Base-by-base conservation (phyloP, 345 rosid species). In the Diplotaxis tenuifolia region DNA sequence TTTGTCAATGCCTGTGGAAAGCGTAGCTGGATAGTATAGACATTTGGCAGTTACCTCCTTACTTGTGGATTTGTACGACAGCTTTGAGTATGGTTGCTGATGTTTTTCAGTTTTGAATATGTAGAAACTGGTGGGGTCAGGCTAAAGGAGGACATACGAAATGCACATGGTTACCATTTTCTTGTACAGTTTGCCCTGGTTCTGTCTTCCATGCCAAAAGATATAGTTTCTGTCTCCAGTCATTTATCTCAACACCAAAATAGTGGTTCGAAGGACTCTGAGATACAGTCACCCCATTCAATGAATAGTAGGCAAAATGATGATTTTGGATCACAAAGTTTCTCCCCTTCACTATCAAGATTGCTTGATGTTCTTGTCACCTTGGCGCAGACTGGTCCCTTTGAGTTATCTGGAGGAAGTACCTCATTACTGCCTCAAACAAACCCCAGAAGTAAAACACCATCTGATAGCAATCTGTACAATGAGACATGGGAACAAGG, bases 101-200 rank as follows among this genome's bases (percentile, higher is more conserved):
- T 66, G 27, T 20, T 28, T 14, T 68, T 68, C 61, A 70, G 58
- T 75, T 82, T 78, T 75, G 78, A 72, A 16, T 68, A 68, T 86
- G 85, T 81, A 94, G 99, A 89, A 78, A 86, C 93, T 80, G 90
- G 89, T 65, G 93, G 96, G 73, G 78, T 88, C 65, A 83, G 80
- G 83, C 96, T 94, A 25, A 88, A 91, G 80, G 99, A 94, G 79
- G 99, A 91, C 81, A 84, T 94, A 82, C 93, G 79, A 67, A 94
- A 94, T 81, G 99, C 97, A 81, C 99, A 94, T 69, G 99, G 99
- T 72, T 89, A 94, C 83, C 99, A 89, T 64, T 94, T 94, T 76
- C 97, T 94, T 82, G 99, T 91, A 73, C 99, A 84, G 79, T 92
- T 91, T 85, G 93, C 96, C 34, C 76, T 94, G 75, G 77, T 85